Percentiles rank a stretch among this genome's conserved stretches.
These are phyloP conservation scores for Boletus rex-veris DNA, from an alignment of 768 basidiomycete species.

Conservation along the genomic window DNA sequence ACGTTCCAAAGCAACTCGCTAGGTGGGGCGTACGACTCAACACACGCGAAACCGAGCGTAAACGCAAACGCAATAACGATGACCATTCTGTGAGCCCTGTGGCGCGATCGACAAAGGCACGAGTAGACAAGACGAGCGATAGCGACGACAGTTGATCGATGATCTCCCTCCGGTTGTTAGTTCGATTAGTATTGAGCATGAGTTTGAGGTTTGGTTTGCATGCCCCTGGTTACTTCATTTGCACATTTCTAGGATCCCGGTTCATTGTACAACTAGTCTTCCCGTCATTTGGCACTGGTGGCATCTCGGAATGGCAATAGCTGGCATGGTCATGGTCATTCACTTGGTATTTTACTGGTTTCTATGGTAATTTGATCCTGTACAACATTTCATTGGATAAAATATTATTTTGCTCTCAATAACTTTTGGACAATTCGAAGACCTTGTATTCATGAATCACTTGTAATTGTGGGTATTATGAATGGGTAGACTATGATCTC, in stretches of 20 bases:
- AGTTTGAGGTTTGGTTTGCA: constrained; percentile 2
- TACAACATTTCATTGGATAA: background rate
- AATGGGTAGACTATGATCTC: background rate
- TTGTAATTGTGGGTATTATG: background rate
- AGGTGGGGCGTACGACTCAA: constrained; percentile 35
- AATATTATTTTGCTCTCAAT: background rate
- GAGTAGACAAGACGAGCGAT: constrained; percentile 16
- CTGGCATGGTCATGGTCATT: background rate
- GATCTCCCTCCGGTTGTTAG: background rate
- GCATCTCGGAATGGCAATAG: constrained; percentile 2
- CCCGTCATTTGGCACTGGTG: constrained; percentile 5
- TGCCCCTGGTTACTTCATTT: constrained; percentile 4
- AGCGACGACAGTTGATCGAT: constrained; percentile 27
- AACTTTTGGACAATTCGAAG: background rate
- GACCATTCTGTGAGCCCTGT: constrained; percentile 5
- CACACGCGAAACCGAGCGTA: constrained; percentile 36
- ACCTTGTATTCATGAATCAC: background rate
- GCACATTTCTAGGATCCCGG: constrained; percentile 1
- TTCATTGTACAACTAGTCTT: constrained; percentile 18
- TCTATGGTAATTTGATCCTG: constrained; percentile 11
- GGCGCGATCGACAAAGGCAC: constrained; percentile 1
- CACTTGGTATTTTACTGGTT: constrained; percentile 5
- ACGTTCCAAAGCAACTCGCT: constrained; percentile 29
- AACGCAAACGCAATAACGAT: constrained; percentile 32
- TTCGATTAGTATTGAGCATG: background rate